phyloP scores from a whole-genome alignment of 2,329 filamentous ascomycete genomes.

The Knoxdaviesia proteae region DNA sequence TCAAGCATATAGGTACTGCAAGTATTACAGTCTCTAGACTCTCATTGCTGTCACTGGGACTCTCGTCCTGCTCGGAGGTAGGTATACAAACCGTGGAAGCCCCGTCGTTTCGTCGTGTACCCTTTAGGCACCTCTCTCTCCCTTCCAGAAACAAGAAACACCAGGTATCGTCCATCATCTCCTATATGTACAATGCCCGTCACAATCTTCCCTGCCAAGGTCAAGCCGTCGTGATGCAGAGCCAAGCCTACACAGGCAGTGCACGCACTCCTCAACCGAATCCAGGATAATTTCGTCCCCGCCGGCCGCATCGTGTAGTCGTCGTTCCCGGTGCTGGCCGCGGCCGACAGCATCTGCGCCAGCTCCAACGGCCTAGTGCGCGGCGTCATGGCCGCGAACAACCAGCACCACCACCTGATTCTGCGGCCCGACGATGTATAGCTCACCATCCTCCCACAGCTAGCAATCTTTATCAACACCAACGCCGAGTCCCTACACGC shows the following conservation, averaged over 20 bases:
- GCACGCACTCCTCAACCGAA: not conserved
- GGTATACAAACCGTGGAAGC: no score
- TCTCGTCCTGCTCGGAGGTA: no score
- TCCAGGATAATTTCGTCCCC: not conserved
- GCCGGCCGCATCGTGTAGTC: not conserved
- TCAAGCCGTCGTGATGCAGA: not conserved
- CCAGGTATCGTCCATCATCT: no score
- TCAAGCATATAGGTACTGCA: no score
- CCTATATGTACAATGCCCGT: not conserved
- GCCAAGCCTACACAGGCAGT: not conserved
- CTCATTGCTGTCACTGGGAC: no score
- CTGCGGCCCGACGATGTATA: slow-evolving; percentile 33
- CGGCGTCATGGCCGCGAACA: slow-evolving; percentile 25
- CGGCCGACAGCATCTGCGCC: not conserved
- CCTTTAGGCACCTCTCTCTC: no score
- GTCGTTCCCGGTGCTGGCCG: not conserved
- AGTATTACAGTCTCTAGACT: no score
- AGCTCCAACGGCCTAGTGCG: slow-evolving; percentile 18
- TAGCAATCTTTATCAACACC: slow-evolving; percentile 26
- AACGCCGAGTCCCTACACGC: slow-evolving; percentile 23
- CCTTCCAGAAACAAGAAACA: no score
- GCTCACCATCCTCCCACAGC: slow-evolving; percentile 30
- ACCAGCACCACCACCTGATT: slow-evolving; percentile 24
- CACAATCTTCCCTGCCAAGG: not conserved
- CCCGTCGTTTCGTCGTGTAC: no score